A percentile compares a stretch with the other conserved stretches of the same genome.
Conservation (phyloP, 176 grass and related monocot species). For the Aegilops bicornis region DNA sequence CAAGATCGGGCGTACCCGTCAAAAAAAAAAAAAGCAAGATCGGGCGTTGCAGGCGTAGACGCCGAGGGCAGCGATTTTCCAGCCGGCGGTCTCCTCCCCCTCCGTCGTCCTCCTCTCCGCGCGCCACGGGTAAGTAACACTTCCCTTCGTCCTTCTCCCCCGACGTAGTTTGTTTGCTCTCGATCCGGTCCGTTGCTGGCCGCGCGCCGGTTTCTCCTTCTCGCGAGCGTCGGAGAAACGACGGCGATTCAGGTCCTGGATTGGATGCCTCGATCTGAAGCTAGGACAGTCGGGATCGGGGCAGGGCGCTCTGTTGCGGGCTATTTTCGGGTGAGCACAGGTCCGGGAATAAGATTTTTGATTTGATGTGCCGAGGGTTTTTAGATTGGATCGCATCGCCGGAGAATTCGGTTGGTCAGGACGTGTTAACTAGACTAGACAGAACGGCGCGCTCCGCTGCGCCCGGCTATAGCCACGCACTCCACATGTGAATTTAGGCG, state of each 20-base stretch:
- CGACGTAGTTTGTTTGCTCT: neutral
- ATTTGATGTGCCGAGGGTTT: neutral
- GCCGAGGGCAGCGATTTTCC: no score
- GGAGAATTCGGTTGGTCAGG: neutral
- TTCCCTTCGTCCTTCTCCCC: neutral
- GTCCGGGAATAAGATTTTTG: neutral
- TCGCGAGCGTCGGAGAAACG: neutral
- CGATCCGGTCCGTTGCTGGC: neutral
- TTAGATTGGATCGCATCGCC: no score
- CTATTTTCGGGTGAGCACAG: neutral
- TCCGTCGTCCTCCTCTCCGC: neutral
- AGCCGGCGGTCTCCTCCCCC: neutral
- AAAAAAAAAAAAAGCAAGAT: no score
- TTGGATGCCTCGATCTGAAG: neutral
- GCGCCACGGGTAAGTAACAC: neutral
- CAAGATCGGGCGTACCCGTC: no score
- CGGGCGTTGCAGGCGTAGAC: no score
- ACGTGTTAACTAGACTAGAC: neutral
- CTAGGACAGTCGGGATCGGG: neutral
- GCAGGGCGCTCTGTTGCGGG: neutral
- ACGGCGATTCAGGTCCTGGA: neutral
- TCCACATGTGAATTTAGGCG: no score
- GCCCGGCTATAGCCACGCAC: no score
- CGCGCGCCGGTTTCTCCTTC: no score
- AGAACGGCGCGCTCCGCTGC: no score